A percentile compares a stretch with the other conserved stretches of the same genome.
Conservation (phyloP, 2,329 filamentous ascomycete genomes). For the Fusarium goolgardi region DNA sequence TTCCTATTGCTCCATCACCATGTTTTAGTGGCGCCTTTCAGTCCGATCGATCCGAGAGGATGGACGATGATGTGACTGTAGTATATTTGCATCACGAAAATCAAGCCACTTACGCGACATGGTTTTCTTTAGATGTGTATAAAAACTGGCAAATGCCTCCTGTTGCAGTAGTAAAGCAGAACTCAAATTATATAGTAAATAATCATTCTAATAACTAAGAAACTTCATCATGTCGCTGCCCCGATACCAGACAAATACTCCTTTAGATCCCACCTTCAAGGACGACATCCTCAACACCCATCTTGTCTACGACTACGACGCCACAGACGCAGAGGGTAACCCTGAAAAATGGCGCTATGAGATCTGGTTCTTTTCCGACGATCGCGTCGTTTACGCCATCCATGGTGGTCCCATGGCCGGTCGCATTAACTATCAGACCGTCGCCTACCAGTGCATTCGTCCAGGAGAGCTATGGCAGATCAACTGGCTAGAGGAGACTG, state of each 20-base stretch:
- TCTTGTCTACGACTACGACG: slow-evolving; percentile 68
- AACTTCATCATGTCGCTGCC: slow-evolving; percentile 36
- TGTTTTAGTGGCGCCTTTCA: slow-evolving; percentile 16
- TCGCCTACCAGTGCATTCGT: slow-evolving; percentile 67
- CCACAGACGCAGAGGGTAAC: slow-evolving; percentile 59
- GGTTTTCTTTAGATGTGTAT: background rate
- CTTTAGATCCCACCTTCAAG: slow-evolving; percentile 50
- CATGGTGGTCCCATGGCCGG: slow-evolving; percentile 70
- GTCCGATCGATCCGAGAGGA: slow-evolving; percentile 22
- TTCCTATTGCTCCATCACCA: slow-evolving; percentile 1
- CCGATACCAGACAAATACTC: slow-evolving; percentile 44
- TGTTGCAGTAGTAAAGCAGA: rapidly evolving
- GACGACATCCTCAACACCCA: slow-evolving; percentile 65
- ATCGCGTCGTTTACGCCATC: slow-evolving; percentile 67
- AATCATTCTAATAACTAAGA: too few species aligned
- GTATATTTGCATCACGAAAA: background rate
- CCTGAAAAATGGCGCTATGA: slow-evolving; percentile 71
- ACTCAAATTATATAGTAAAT: background rate
- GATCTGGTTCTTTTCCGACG: slow-evolving; percentile 68
- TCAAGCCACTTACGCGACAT: slow-evolving; percentile 4
- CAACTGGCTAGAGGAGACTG: slow-evolving; percentile 71
- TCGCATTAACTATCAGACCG: slow-evolving; percentile 64
- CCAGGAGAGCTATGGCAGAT: slow-evolving; percentile 69
- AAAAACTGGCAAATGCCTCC: background rate
- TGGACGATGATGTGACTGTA: slow-evolving; percentile 13